phyloP scores from a whole-genome alignment of 2,329 filamentous ascomycete genomes.

The Mycosphaerelloides madeirae region DNA sequence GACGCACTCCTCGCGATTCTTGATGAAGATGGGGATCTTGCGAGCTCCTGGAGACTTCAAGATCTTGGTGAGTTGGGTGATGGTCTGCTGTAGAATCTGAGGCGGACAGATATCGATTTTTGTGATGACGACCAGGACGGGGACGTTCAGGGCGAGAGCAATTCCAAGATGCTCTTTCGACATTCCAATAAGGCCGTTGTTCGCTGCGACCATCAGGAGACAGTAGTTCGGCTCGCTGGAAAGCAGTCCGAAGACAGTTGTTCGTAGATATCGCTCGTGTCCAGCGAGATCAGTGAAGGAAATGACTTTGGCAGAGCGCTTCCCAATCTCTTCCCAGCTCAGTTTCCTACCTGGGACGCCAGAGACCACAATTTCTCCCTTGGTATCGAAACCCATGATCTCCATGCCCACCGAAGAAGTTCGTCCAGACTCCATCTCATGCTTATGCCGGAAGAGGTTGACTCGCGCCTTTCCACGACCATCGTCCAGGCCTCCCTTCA shows the following conservation, averaged over 20 bases:
- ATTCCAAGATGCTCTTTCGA: conserved; percentile 91
- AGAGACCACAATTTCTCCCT: conserved; percentile 75
- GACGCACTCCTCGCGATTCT: conserved; percentile 83
- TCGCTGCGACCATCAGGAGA: conserved; percentile 94
- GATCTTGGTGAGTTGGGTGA: conserved; percentile 86
- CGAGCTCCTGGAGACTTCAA: conserved; percentile 87
- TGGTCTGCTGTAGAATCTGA: conserved; percentile 88
- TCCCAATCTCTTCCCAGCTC: conserved; percentile 97
- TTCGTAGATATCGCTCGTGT: conserved; percentile 90
- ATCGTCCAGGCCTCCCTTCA: conserved; percentile 93
- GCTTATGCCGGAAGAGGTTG: conserved; percentile 95
- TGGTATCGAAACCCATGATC: conserved; percentile 93
- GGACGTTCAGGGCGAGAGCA: conserved; percentile 87
- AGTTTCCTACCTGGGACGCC: conserved; percentile 79
- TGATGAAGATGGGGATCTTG: conserved; percentile 96
- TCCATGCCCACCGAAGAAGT: conserved; percentile 98
- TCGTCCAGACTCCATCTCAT: conserved; percentile 91
- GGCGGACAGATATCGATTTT: conserved; percentile 98
- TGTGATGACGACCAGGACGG: conserved; percentile 98
- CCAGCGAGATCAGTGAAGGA: conserved; percentile 93
- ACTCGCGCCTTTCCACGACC: conserved; percentile 89
- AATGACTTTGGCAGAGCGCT: conserved; percentile 90
- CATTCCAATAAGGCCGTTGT: conserved; percentile 96
- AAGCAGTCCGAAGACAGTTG: conserved; percentile 90
- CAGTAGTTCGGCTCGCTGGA: conserved; percentile 97